Evolutionary conservation across 2,329 filamentous ascomycete genomes (phyloP), one percentile per base, ranked within the genome.

Genomic region (Orbilia oligospora): DNA sequence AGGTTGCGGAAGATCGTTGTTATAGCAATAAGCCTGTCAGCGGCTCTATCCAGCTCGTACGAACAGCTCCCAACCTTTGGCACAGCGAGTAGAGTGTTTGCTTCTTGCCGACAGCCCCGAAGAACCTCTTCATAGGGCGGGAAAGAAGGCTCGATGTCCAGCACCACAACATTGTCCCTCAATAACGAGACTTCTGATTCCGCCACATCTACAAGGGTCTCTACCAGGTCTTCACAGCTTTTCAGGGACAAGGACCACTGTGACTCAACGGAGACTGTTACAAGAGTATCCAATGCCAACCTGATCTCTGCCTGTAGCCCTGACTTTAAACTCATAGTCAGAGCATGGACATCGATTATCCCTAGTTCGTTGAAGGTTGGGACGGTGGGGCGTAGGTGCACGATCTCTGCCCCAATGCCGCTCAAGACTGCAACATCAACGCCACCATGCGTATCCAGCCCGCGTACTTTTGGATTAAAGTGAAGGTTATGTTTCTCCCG

Each of bases 1-100:
- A 97, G 88, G 81, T 99, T 99, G 76, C 96, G 91, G 56, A 99
- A 85, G 71, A 97, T 94, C 0, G 93, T 97, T 0, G 94, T 97
- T 80, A 98, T 92, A 82, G 94, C 97, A 71, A 98, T 91, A 58
- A 99, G 85, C 76, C 92, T 90, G 81, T 97, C 94, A 3, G 94
- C 94, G 1, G 94, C 92, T 63, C 92, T 90, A 82, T 97, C 93
- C 1, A 97, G 88, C 65, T 95, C 90, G 83, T 97, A 95, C 33
- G 91, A 91, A 14, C 88, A 85, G 1, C 91, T 92, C 1, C 93
- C 95, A 83, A 96, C 92, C 41, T 89, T 88, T 0, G 91, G 89
- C 22, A 92, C 87, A 63, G 94, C 91, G 81, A 92, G 90, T 68
- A 98, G 85, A 0, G 88, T 88, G 78, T 92, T 89, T 79, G 90